phyloP scores from a whole-genome alignment of 2,329 filamentous ascomycete genomes.

The Didymella arachidicola region DNA sequence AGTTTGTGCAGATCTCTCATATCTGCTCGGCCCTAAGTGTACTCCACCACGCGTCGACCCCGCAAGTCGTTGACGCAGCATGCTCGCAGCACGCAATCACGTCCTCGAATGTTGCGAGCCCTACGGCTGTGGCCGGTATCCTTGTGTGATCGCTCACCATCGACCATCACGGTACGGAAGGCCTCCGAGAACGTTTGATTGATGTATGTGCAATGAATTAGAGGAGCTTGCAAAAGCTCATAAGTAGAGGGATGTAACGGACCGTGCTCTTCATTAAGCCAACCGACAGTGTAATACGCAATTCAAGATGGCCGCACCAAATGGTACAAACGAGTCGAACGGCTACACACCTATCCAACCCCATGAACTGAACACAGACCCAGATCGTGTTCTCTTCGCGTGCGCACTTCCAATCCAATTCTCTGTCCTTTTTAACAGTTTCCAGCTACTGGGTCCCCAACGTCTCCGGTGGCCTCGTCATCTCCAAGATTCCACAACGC shows the following conservation, averaged over 20 bases:
- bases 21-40: background rate
- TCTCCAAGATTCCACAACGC: slow-evolving; percentile 60
- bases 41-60: background rate
- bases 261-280: background rate
- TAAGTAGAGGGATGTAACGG: background rate
- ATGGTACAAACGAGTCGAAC: slow-evolving; percentile 6
- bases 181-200: background rate
- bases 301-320: slow-evolving; percentile 11
- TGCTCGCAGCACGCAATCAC: slow-evolving; percentile 8
- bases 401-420: slow-evolving; percentile 18
- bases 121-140: background rate
- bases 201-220: background rate
- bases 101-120: slow-evolving; percentile 3
- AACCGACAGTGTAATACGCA: background rate
- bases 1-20: slow-evolving; percentile 7
- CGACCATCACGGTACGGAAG: slow-evolving; percentile 8
- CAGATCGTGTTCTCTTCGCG: slow-evolving; percentile 57
- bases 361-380: slow-evolving; percentile 53
- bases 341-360: slow-evolving; percentile 35
- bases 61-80: background rate
- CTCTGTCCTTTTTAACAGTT: background rate
- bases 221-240: background rate
- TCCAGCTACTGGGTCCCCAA: slow-evolving; percentile 63
- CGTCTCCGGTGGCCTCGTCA: slow-evolving; percentile 62
- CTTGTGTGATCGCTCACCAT: slow-evolving; percentile 16